Evolutionary conservation across 2,329 filamentous ascomycete species (phyloP), one percentile per base, ranked within the genome.

Genomic region (Purpureocillium takamizusanense): DNA sequence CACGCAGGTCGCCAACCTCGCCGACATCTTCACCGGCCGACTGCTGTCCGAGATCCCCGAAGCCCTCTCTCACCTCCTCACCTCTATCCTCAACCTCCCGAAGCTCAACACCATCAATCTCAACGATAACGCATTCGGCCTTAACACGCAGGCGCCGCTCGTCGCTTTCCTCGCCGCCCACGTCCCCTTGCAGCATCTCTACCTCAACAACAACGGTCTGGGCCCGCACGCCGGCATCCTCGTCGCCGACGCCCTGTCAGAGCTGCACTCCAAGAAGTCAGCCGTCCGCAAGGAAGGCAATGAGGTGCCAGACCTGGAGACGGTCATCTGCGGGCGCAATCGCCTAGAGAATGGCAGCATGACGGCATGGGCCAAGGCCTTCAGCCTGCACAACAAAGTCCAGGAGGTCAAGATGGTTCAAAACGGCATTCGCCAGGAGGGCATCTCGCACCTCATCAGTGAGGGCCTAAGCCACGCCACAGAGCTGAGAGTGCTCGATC

Each of bases 181-280:
- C 65, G 78, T 85, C 3, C 90, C 92, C 3, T 80, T 98, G 31
- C 88, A 89, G 62, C 89, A 95, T 62, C 78, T 98, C 21, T 87
- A 94, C 63, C 79, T 98, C 42, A 97, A 97, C 73, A 98, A 98
- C 73, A 98, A 98, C 62, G 92, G 92, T 21, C 78, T 98, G 29
- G 92, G 92, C 11, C 92, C 92, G 16, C 82, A 88, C 44, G 90
- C 90, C 9, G 92, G 92, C 41, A 86, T 86, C 33, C 72, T 92
- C 38, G 81, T 98, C 51, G 92, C 90, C 36, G 81, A 95, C 57
- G 86, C 92, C 7, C 80, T 98, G 39, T 83, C 79, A 15, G 74
- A 80, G 46, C 80, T 98, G 30, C 85, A 94, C 41, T 75, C 74
- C 45, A 88, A 86, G 66, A 97, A 97, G 67, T 80, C 80, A 48